Conservation (phyloP, 139 green algal genomes). For the Auxenochlorella protothecoides region DNA sequence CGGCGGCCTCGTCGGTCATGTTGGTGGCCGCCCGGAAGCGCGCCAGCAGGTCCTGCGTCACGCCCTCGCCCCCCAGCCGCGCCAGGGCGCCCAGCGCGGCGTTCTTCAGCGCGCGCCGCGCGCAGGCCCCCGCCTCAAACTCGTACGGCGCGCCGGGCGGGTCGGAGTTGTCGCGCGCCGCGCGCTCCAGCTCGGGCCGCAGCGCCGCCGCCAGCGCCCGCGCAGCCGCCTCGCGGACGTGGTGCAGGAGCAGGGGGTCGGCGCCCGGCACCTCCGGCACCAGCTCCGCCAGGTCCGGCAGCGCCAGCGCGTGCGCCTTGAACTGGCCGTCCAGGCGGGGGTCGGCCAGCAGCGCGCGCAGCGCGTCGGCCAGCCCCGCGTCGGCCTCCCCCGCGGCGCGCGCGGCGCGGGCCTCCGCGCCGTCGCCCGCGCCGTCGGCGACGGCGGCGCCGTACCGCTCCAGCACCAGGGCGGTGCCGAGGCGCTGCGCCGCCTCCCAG, state of each 20-base stretch:
- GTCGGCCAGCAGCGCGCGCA: constrained; percentile 43
- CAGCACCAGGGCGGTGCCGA: constrained; percentile 65
- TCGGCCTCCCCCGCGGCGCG: constrained; percentile 48
- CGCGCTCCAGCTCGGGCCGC: constrained; percentile 57
- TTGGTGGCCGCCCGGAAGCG: constrained; percentile 71
- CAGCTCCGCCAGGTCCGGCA: constrained; percentile 64
- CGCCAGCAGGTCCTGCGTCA: constrained; percentile 45
- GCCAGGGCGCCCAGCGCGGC: constrained; percentile 64
- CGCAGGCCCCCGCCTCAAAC: constrained; percentile 46
- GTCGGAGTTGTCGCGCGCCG: constrained; percentile 52
- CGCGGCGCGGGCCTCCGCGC: constrained; percentile 25
- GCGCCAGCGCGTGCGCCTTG: constrained; percentile 51
- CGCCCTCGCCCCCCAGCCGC: constrained; percentile 47
- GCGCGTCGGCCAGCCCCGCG: constrained; percentile 44
- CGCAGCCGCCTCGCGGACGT: constrained; percentile 63
- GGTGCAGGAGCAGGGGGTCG: constrained; percentile 63
- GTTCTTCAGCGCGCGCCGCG: constrained; percentile 73
- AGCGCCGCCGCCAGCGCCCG: constrained; percentile 57
- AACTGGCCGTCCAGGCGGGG: constrained; percentile 51
- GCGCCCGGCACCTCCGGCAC: constrained; percentile 51
- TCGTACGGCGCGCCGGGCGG: constrained; percentile 44
- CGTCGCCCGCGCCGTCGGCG: constrained; percentile 3
- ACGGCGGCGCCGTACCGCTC: constrained; percentile 50
- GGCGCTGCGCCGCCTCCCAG: constrained; percentile 80
- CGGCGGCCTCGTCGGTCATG: constrained; percentile 93